Conservation (phyloP, 768 basidiomycete species). For the Baorangia bicolor region DNA sequence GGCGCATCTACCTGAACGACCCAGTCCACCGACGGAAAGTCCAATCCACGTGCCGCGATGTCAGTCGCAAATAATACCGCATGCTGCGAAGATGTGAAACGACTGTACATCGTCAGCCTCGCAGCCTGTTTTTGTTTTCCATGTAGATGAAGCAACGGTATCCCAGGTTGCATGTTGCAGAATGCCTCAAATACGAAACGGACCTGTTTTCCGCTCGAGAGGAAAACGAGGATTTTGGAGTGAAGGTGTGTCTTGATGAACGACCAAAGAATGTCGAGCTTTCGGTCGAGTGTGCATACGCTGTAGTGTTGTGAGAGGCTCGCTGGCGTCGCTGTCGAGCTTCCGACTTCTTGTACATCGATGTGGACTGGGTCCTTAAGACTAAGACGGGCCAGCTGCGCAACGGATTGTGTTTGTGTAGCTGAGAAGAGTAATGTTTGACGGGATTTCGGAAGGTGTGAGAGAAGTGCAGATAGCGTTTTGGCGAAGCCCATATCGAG, state of each 20-base stretch:
- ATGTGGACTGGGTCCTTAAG: constrained; percentile 79
- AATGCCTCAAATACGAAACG: constrained; percentile 96
- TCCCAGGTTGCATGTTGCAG: constrained; percentile 91
- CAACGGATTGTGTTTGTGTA: constrained; percentile 88
- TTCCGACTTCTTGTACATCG: constrained; percentile 52
- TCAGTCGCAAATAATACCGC: constrained; percentile 94
- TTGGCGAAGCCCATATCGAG: constrained; percentile 95
- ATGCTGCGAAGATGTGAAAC: constrained; percentile 78
- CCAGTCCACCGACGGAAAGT: constrained; percentile 97
- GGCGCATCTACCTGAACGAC: constrained; percentile 95
- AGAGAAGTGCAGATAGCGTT: constrained; percentile 87
- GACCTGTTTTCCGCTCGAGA: constrained; percentile 95
- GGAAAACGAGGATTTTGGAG: constrained; percentile 88
- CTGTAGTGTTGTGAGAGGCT: constrained; percentile 89
- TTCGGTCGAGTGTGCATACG: constrained; percentile 78
- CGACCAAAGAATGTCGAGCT: constrained; percentile 88
- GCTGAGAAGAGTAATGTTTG: constrained; percentile 97
- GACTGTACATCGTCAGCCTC: constrained; percentile 77
- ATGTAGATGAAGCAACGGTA: constrained; percentile 90
- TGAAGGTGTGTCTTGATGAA: constrained; percentile 95
- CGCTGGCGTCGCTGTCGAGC: constrained; percentile 57
- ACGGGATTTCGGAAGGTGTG: constrained; percentile 85
- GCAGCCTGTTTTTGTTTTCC: constrained; percentile 97
- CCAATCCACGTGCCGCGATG: constrained; percentile 92
- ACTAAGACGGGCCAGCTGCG: constrained; percentile 86